These are phyloP conservation scores for Calocera viscosa DNA, from an alignment of 768 basidiomycete species.

Conservation along the genomic window DNA sequence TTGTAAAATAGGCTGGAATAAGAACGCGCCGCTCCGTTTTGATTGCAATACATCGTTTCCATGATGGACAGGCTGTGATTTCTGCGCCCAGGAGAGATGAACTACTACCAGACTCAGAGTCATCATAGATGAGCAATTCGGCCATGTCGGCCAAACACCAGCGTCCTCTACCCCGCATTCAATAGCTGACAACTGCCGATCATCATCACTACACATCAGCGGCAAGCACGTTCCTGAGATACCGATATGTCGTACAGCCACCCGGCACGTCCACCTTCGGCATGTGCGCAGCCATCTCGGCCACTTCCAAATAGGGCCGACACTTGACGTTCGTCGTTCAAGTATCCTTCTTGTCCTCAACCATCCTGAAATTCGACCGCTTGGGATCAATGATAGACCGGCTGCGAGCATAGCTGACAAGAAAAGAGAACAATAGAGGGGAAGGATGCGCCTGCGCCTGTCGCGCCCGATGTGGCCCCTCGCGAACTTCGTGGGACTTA, in stretches of 20 bases:
- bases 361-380: background rate
- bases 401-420: background rate
- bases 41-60: background rate
- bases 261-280: background rate
- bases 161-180: too few relatives aligned
- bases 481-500: slow-evolving; percentile 66
- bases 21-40: background rate
- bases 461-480: slow-evolving; percentile 39
- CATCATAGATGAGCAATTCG: too few relatives aligned
- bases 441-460: background rate
- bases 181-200: too few relatives aligned
- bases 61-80: background rate
- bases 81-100: too few relatives aligned
- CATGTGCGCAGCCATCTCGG: slow-evolving; percentile 3
- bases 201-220: background rate
- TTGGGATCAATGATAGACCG: background rate
- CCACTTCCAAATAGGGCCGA: background rate
- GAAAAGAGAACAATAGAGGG: background rate
- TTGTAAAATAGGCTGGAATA: slow-evolving; percentile 9
- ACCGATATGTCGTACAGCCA: background rate
- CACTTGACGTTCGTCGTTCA: background rate
- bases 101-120: too few relatives aligned
- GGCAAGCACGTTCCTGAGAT: background rate
- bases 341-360: background rate
- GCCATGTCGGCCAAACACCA: too few relatives aligned